Conservation (phyloP, 805 yeast species). For the Saturnispora halmiae region DNA sequence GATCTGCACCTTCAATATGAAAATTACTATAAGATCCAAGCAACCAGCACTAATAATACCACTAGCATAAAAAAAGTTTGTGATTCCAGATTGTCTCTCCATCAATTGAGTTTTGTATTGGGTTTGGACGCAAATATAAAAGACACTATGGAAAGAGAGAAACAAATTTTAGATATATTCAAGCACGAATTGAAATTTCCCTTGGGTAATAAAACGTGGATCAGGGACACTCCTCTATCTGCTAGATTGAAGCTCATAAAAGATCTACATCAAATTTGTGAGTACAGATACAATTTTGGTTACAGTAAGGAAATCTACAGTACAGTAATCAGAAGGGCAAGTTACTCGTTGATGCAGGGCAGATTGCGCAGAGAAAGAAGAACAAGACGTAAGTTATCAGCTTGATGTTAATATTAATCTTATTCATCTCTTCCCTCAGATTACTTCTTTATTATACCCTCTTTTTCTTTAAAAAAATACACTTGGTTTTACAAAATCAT, state of each 20-base stretch:
- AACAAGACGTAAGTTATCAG: slow-evolving; percentile 1
- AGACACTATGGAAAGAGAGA: slow-evolving; percentile 50
- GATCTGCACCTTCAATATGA: too few species aligned
- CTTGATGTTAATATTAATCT: too few species aligned
- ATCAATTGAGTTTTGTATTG: slow-evolving; percentile 45
- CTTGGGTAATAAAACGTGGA: slow-evolving; percentile 76
- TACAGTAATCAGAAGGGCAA: slow-evolving; percentile 69
- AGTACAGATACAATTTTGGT: slow-evolving; percentile 39
- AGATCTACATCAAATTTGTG: slow-evolving; percentile 40
- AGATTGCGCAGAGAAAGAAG: slow-evolving; percentile 61
- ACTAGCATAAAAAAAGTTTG: slow-evolving; percentile 19
- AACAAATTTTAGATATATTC: slow-evolving; percentile 42
- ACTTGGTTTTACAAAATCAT: too few species aligned
- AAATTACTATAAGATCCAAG: too few species aligned
- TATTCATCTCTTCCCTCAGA: neutral
- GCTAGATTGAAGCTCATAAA: slow-evolving; percentile 43
- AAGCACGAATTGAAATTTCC: slow-evolving; percentile 56
- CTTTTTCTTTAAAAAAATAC: neutral
- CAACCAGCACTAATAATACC: neutral
- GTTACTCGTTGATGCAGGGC: slow-evolving; percentile 73
- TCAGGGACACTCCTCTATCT: slow-evolving; percentile 57
- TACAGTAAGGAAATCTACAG: slow-evolving; percentile 51
- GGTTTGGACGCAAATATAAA: slow-evolving; percentile 38
- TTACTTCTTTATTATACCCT: neutral
- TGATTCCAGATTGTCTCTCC: slow-evolving; percentile 51